Evolutionary conservation across 768 basidiomycete species (phyloP).

Genomic region (Termitomyces titanicus): DNA sequence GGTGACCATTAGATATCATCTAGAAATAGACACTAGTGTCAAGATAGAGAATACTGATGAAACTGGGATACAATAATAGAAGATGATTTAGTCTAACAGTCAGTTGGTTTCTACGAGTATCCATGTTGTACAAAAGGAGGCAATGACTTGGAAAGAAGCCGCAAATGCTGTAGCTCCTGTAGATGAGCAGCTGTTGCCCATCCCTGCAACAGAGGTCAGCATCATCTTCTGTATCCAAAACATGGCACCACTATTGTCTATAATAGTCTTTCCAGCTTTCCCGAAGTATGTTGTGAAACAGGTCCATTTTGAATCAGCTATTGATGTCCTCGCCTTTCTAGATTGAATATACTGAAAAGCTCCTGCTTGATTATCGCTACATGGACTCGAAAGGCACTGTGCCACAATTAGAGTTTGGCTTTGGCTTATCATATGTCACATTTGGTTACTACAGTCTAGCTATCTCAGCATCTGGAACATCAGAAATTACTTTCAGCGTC

Average conservation of each 20-base stretch:
- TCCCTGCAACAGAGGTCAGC: no score
- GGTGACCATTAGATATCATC: no score
- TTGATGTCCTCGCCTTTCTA: slow-evolving; percentile 13
- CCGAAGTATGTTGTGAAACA: slow-evolving; percentile 1
- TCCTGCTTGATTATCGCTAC: slow-evolving; percentile 64
- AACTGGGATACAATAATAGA: no score
- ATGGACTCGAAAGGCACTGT: slow-evolving; percentile 50
- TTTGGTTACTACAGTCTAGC: slow-evolving; percentile 58
- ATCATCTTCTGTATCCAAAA: no score
- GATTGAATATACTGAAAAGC: slow-evolving; percentile 65
- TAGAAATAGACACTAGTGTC: no score
- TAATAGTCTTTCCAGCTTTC: slow-evolving; percentile 28
- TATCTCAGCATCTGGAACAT: slow-evolving; percentile 30
- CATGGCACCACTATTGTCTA: slow-evolving; percentile 43
- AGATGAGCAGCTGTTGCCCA: no score
- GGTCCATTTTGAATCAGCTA: neutral
- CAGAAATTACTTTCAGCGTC: slow-evolving; percentile 39
- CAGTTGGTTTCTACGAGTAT: no score
- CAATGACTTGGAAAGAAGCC: no score
- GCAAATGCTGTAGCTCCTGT: no score
- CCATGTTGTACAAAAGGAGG: no score
- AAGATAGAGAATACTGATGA: no score
- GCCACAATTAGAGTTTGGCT: slow-evolving; percentile 65
- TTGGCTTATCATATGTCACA: slow-evolving; percentile 69
- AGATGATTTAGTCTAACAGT: no score